phyloP scores from a whole-genome alignment of 345 rosid species.

The Salix exigua region DNA sequence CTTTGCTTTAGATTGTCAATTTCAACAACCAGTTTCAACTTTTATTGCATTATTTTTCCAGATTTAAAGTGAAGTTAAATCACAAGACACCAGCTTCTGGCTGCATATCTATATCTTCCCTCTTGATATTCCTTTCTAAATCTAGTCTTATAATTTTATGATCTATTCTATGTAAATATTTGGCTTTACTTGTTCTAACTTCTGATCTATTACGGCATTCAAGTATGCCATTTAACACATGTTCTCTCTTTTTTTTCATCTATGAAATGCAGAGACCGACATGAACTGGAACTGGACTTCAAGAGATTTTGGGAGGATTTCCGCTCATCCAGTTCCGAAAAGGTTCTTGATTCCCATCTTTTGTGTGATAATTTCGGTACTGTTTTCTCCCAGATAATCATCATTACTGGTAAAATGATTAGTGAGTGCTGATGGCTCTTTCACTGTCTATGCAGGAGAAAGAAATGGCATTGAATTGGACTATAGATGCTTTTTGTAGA shows the following conservation, averaged over 20 bases:
- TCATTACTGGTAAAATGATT: neutral
- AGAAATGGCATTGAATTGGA: slow-evolving; percentile 89
- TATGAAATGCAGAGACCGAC: slow-evolving; percentile 54
- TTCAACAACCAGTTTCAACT: neutral
- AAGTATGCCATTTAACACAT: neutral
- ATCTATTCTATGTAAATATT: neutral
- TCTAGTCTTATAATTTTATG: neutral
- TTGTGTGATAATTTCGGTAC: neutral
- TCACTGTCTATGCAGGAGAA: slow-evolving; percentile 74
- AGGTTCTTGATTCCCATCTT: slow-evolving; percentile 39
- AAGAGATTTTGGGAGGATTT: slow-evolving; percentile 99
- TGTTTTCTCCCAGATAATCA: neutral
- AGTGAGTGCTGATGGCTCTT: slow-evolving; percentile 24
- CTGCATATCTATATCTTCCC: neutral
- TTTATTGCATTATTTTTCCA: neutral
- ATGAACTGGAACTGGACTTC: slow-evolving; percentile 96
- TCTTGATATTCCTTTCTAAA: neutral
- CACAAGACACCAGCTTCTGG: neutral
- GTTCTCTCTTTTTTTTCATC: neutral
- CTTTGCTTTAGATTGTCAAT: neutral
- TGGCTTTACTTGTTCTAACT: neutral
- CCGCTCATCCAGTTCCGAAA: slow-evolving; percentile 95
- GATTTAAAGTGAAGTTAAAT: neutral
- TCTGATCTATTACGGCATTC: neutral
- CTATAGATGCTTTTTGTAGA: slow-evolving; percentile 95